Percentiles rank a stretch among this genome's conserved stretches.
These are phyloP conservation scores for Teratosphaeria gauchensis DNA, from an alignment of 2,329 filamentous ascomycete genomes.

Conservation along the genomic window DNA sequence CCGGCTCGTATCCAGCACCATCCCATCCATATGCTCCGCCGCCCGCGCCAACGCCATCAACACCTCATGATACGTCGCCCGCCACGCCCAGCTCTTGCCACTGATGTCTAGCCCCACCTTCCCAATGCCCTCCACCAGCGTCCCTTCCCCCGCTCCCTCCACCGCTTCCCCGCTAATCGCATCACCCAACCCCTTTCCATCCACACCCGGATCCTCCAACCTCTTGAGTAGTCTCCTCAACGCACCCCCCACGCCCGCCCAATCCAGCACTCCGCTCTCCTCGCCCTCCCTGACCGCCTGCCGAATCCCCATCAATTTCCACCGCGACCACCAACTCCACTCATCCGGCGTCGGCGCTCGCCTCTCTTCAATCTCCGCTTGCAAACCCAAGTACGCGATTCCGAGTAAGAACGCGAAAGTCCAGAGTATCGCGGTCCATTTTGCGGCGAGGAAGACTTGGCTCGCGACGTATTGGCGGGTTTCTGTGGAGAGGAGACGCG, in stretches of 20 bases:
- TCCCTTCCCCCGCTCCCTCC: slow-evolving; percentile 27
- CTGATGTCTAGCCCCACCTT: slow-evolving; percentile 58
- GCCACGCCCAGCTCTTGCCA: slow-evolving; percentile 72
- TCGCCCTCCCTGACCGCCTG: slow-evolving; percentile 49
- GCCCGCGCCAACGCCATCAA: slow-evolving; percentile 68
- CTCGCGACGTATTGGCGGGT: slow-evolving; percentile 60
- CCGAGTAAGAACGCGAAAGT: slow-evolving; percentile 51
- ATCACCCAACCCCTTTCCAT: slow-evolving; percentile 54
- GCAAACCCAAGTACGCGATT: slow-evolving; percentile 54
- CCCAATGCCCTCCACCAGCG: slow-evolving; percentile 42
- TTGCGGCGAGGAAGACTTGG: slow-evolving; percentile 59
- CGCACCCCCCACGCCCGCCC: slow-evolving; percentile 55
- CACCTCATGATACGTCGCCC: slow-evolving; percentile 73
- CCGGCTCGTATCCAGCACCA: slow-evolving; percentile 59
- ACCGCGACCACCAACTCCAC: slow-evolving; percentile 64
- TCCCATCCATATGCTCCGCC: slow-evolving; percentile 73
- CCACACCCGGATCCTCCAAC: slow-evolving; percentile 58
- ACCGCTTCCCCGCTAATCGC: slow-evolving; percentile 8
- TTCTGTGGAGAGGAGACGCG: slow-evolving; percentile 71
- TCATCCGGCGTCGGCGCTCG: slow-evolving; percentile 72
- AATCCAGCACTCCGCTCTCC: slow-evolving; percentile 55
- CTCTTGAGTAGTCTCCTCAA: slow-evolving; percentile 52
- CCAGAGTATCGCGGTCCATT: slow-evolving; percentile 59
- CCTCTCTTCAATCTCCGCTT: slow-evolving; percentile 67
- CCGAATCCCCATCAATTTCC: slow-evolving; percentile 48